phyloP scores from a whole-genome alignment of 225 moss, liverwort and hornwort genomes.

The Pseudoscleropodium purum region DNA sequence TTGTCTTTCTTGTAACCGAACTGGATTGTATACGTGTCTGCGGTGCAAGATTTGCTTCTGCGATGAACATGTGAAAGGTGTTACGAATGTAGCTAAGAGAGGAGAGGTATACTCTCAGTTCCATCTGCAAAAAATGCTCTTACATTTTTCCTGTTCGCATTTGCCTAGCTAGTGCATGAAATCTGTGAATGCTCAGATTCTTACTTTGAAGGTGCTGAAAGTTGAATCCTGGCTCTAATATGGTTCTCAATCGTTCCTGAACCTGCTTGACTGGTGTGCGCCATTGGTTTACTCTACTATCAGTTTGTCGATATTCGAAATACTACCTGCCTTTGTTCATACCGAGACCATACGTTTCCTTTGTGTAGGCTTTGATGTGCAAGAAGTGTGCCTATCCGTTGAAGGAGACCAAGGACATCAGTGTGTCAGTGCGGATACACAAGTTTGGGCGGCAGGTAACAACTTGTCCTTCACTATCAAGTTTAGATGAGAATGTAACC shows the following conservation, averaged over 20 bases:
- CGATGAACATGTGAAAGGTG: conserved; percentile 96
- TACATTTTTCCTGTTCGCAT: not conserved
- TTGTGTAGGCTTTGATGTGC: conserved; percentile 71
- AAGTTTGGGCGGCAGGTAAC: conserved; percentile 95
- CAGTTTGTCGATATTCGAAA: not conserved
- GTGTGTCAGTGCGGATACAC: conserved; percentile 90
- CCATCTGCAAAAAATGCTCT: not conserved
- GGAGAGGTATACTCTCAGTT: conserved; percentile 55
- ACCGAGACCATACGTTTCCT: not conserved
- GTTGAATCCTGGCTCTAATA: not conserved
- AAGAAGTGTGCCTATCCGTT: conserved; percentile 89
- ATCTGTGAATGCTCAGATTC: not conserved
- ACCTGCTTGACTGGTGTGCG: not conserved
- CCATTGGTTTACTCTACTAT: not conserved
- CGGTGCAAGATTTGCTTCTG: conserved; percentile 97
- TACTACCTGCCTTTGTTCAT: not conserved
- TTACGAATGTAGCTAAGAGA: conserved; percentile 79
- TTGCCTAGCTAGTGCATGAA: not conserved
- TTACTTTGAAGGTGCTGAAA: not conserved
- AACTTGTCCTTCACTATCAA: not conserved
- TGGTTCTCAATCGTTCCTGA: not conserved
- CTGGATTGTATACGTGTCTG: conserved; percentile 86
- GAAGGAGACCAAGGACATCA: conserved; percentile 95
- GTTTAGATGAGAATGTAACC: not conserved
- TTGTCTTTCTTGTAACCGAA: conserved; percentile 88